phyloP scores from a whole-genome alignment of 2,329 filamentous ascomycete genomes.

The Alternaria conjuncta region DNA sequence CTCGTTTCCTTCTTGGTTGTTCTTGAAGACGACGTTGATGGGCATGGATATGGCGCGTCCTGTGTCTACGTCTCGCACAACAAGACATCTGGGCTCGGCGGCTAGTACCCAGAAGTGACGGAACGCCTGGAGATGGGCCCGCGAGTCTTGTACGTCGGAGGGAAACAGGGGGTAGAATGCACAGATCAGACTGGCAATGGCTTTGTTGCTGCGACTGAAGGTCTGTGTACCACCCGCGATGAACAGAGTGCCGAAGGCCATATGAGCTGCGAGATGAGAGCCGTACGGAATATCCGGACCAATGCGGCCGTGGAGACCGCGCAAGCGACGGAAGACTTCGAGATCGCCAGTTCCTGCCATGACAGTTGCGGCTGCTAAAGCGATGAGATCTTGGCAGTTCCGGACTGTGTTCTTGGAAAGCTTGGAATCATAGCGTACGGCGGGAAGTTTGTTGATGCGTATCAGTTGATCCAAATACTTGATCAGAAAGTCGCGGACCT shows the following conservation, averaged over 20 bases:
- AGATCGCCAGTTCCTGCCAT: constrained; percentile 97
- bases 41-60: constrained; percentile 78
- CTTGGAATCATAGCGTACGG: constrained; percentile 78
- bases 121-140: constrained; percentile 93
- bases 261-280: constrained; percentile 89
- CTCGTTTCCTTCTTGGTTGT: constrained; percentile 13
- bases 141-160: constrained; percentile 87
- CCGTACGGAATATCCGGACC: constrained; percentile 87
- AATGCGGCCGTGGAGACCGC: constrained; percentile 85
- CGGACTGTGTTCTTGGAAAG: constrained; percentile 81
- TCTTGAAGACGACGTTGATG: constrained; percentile 68
- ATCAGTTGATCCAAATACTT: constrained; percentile 88
- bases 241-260: constrained; percentile 90
- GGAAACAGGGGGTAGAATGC: constrained; percentile 96
- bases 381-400: constrained; percentile 89
- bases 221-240: constrained; percentile 92
- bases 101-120: constrained; percentile 97
- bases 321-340: constrained; percentile 80
- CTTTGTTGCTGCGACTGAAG: constrained; percentile 85
- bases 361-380: constrained; percentile 81
- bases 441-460: constrained; percentile 71
- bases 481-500: constrained; percentile 81
- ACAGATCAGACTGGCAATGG: constrained; percentile 83
- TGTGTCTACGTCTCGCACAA: constrained; percentile 86
- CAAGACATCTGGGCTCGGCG: constrained; percentile 84